Evolutionary conservation across 2,329 filamentous ascomycete species (phyloP), one percentile per base, ranked within the genome.

Genomic region (Talaromyces funiculosus): DNA sequence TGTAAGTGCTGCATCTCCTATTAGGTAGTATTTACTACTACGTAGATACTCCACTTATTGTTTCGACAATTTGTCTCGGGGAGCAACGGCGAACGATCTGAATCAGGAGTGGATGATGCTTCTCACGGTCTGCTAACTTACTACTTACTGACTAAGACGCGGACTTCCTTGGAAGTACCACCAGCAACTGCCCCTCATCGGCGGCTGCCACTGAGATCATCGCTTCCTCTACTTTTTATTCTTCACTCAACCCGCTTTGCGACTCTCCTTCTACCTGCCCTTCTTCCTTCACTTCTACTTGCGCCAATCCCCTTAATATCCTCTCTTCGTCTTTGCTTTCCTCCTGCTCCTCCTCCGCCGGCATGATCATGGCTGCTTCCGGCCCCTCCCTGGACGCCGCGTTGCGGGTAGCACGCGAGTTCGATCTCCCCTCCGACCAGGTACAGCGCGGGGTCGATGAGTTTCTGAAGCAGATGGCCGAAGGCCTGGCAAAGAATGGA

Each of bases 401-500:
- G 62, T 86, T 87, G 82, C 85, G 85, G 71, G 86, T 97, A 70
- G 89, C 90, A 69, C 84, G 84, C 67, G 86, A 94, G 75, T 97
- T 97, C 77, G 90, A 96, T 59, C 93, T 92, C 77, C 81, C 85
- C 63, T 83, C 91, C 68, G 84, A 87, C 57, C 84, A 92, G 75
- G 83, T 97, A 70, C 90, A 91, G 74, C 84, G 82, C 69, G 90
- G 86, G 65, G 92, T 96, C 63, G 81, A 85, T 65, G 92, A 96
- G 74, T 99, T 96, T 72, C 84, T 97, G 66, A 81, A 82, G 63
- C 87, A 97, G 79, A 92, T 97, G 87, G 81, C 89, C 65, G 90
- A 96, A 80, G 94, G 94, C 29, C 79, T 97, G 66, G 78, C 85
- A 62, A 86, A 87, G 69, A 86, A 92, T 68, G 88, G 87, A 64